phyloP scores from a whole-genome alignment of 768 basidiomycete species.

The Boletellus ananiceps region DNA sequence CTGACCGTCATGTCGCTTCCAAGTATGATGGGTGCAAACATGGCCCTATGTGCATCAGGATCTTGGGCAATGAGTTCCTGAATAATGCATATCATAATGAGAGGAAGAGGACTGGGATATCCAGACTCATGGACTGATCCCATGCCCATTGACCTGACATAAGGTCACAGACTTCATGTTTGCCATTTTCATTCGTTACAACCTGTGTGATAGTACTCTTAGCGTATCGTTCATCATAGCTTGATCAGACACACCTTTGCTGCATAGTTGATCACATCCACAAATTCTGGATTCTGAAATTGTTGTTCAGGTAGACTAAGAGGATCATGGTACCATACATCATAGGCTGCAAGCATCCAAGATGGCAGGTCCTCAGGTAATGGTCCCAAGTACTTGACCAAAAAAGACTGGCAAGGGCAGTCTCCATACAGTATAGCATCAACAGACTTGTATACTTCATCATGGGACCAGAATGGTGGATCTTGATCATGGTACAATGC shows the following conservation, averaged over 20 bases:
- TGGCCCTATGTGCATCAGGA: conserved; percentile 10
- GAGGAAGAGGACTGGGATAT: too few species aligned
- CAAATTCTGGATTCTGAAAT: background rate
- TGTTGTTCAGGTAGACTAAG: background rate
- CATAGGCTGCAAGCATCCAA: conserved; percentile 27
- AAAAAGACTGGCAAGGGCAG: conserved; percentile 35
- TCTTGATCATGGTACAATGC: background rate
- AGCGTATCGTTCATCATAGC: too few species aligned
- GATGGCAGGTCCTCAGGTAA: conserved; percentile 9
- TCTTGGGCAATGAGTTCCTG: conserved; percentile 27
- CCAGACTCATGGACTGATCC: conserved; percentile 6
- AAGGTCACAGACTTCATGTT: background rate
- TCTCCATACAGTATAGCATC: conserved; percentile 34
- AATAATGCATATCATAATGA: background rate
- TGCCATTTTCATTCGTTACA: background rate
- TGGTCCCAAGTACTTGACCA: conserved; percentile 21
- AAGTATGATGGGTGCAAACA: conserved; percentile 13
- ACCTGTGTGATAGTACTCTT: background rate
- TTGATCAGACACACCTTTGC: background rate
- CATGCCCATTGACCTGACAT: conserved; percentile 14
- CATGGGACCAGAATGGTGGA: conserved; percentile 25
- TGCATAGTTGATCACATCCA: background rate
- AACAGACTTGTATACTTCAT: conserved; percentile 32
- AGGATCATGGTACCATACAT: conserved; percentile 24
- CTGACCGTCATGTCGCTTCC: conserved; percentile 20